These are phyloP conservation scores for Leishmania tarentolae DNA, from an alignment of 208 protist genomes.

Conservation along the genomic window DNA sequence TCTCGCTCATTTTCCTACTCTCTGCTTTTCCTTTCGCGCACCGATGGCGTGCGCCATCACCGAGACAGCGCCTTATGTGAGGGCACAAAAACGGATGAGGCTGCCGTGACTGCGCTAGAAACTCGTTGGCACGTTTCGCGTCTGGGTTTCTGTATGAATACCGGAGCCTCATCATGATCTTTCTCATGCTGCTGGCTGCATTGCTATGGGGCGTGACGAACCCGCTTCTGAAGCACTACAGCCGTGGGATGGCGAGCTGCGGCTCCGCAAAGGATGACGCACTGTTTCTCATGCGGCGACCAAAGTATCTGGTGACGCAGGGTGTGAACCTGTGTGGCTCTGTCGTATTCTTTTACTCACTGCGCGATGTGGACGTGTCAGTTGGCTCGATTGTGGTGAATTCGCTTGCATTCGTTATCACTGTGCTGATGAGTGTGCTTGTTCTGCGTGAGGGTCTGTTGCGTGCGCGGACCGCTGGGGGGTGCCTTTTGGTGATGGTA, in stretches of 20 bases:
- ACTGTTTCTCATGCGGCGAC: slow-evolving; percentile 55
- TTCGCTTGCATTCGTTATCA: slow-evolving; percentile 84
- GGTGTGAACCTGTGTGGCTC: slow-evolving; percentile 71
- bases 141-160: background rate
- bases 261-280: slow-evolving; percentile 66
- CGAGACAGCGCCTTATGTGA: background rate
- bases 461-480: slow-evolving; percentile 38
- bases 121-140: background rate
- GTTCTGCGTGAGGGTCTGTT: slow-evolving; percentile 69
- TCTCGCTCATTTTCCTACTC: background rate
- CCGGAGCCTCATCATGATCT: slow-evolving; percentile 38
- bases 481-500: slow-evolving; percentile 64
- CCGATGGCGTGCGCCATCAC: background rate
- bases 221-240: slow-evolving; percentile 83
- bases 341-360: slow-evolving; percentile 75
- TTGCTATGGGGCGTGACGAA: slow-evolving; percentile 88
- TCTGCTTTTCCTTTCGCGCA: background rate
- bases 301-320: slow-evolving; percentile 77
- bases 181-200: slow-evolving; percentile 69
- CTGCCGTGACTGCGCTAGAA: background rate
- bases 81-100: background rate
- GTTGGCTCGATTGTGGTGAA: slow-evolving; percentile 85
- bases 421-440: slow-evolving; percentile 69
- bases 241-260: slow-evolving; percentile 56
- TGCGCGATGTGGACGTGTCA: slow-evolving; percentile 78